Conservation (phyloP, 305 asterid species). For the Euphrasia arctica region DNA sequence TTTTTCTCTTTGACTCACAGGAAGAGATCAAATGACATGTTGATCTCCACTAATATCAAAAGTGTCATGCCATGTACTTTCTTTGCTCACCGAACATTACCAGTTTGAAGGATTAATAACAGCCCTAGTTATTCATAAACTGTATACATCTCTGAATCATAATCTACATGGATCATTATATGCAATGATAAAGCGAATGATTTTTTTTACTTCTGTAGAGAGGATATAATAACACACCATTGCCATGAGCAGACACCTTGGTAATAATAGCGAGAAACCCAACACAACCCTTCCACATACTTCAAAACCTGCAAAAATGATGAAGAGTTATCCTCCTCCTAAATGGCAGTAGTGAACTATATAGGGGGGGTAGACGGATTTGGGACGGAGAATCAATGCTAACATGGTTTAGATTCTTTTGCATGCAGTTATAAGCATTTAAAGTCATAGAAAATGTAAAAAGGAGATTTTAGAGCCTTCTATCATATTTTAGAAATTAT, state of each 20-base stretch:
- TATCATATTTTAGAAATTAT: background rate
- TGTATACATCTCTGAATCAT: slow-evolving; percentile 16
- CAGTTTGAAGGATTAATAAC: slow-evolving; percentile 13
- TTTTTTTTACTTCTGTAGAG: slow-evolving; percentile 12
- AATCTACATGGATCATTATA: slow-evolving; percentile 13
- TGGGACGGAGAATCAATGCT: slow-evolving; percentile 9
- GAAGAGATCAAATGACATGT: slow-evolving; percentile 13
- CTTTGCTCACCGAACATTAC: slow-evolving; percentile 22
- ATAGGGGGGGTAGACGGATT: background rate
- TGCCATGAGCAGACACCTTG: slow-evolving; percentile 99
- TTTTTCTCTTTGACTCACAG: background rate
- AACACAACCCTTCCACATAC: slow-evolving; percentile 91
- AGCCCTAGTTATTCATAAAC: slow-evolving; percentile 14
- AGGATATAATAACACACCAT: slow-evolving; percentile 55
- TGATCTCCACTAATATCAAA: slow-evolving; percentile 21
- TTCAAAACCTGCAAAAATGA: slow-evolving; percentile 62
- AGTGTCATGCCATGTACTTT: slow-evolving; percentile 13
- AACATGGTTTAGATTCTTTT: slow-evolving; percentile 8
- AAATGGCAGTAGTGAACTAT: slow-evolving; percentile 11
- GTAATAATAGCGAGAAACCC: slow-evolving; percentile 98
- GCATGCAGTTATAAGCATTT: slow-evolving; percentile 15
- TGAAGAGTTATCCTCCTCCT: slow-evolving; percentile 23
- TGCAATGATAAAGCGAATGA: slow-evolving; percentile 18
- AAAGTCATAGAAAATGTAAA: slow-evolving; percentile 9
- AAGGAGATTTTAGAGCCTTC: background rate